phyloP scores from a whole-genome alignment of 108 stramenopile genomes.

The Skeletonema menzelii region DNA sequence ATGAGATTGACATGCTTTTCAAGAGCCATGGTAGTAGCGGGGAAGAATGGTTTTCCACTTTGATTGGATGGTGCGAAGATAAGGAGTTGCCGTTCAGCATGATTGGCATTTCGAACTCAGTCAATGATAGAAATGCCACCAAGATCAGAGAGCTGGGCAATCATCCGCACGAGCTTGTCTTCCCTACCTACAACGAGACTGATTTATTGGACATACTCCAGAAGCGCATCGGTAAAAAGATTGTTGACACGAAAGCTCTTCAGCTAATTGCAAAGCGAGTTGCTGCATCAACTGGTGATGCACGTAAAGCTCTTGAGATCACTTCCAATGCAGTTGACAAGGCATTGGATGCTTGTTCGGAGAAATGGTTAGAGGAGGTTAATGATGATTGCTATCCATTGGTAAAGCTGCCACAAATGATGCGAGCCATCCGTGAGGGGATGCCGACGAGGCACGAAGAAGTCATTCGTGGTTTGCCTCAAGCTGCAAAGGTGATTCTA shows the following conservation, averaged over 20 bases:
- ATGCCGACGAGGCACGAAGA: conserved; percentile 40
- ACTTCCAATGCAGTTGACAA: conserved; percentile 43
- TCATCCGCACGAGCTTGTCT: conserved; percentile 48
- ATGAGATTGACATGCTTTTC: conserved; percentile 76
- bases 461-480: conserved; percentile 51
- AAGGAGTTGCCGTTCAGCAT: conserved; percentile 49
- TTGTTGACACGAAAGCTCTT: conserved; percentile 62
- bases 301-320: conserved; percentile 58
- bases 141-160: conserved; percentile 54
- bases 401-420: conserved; percentile 62
- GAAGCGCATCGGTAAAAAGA: conserved; percentile 52
- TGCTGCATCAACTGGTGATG: conserved; percentile 63
- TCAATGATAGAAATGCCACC: conserved; percentile 46
- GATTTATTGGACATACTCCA: conserved; percentile 56
- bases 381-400: conserved; percentile 34
- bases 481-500: conserved; percentile 53
- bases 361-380: conserved; percentile 1
- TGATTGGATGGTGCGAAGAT: conserved; percentile 48
- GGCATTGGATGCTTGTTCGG: conserved; percentile 12
- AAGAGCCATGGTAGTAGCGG: conserved; percentile 28
- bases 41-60: conserved; percentile 42
- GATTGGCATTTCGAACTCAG: conserved; percentile 83
- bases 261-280: conserved; percentile 58
- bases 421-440: conserved; percentile 49
- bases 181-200: conserved; percentile 52